Percentiles rank a stretch among this genome's conserved stretches.
Conservation (phyloP, 495 filamentous ascomycete species). For the Xanthoparmelia taractica region DNA sequence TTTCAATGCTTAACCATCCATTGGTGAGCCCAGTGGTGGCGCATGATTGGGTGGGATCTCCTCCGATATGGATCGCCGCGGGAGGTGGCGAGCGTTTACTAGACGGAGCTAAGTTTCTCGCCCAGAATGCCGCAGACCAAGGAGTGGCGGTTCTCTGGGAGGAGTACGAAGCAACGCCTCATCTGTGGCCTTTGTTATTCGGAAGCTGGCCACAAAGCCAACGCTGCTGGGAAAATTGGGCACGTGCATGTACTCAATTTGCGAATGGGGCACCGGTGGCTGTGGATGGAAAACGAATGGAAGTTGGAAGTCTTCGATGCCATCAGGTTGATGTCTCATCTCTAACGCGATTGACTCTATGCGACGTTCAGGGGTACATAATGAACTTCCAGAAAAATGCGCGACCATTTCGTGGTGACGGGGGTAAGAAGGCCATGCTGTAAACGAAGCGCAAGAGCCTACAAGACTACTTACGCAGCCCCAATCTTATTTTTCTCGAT, state of each 20-base stretch:
- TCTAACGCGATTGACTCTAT: neutral
- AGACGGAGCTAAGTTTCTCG: slow-evolving; percentile 15
- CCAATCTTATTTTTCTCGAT: too few species aligned
- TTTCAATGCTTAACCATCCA: slow-evolving; percentile 19
- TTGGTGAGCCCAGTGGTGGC: slow-evolving; percentile 19
- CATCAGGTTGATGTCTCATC: neutral
- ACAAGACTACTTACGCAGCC: too few species aligned
- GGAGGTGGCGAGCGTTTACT: slow-evolving; percentile 21
- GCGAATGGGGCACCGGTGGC: neutral
- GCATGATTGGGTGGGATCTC: slow-evolving; percentile 19
- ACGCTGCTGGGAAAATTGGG: slow-evolving; percentile 6
- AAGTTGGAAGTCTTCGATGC: slow-evolving; percentile 1
- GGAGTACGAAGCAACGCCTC: slow-evolving; percentile 26
- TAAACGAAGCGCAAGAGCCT: too few species aligned
- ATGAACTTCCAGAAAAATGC: neutral
- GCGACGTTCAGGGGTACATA: neutral
- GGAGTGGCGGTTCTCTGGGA: slow-evolving; percentile 18
- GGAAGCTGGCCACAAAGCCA: neutral
- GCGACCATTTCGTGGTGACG: too few species aligned
- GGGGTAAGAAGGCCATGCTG: slow-evolving; percentile 4
- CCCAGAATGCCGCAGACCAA: slow-evolving; percentile 11
- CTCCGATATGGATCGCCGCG: slow-evolving; percentile 22
- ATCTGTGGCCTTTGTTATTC: slow-evolving; percentile 19
- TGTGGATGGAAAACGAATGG: neutral
- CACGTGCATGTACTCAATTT: neutral